These are phyloP conservation scores for Pythium biforme DNA, from an alignment of 352 stramenopile genomes.

Conservation along the genomic window DNA sequence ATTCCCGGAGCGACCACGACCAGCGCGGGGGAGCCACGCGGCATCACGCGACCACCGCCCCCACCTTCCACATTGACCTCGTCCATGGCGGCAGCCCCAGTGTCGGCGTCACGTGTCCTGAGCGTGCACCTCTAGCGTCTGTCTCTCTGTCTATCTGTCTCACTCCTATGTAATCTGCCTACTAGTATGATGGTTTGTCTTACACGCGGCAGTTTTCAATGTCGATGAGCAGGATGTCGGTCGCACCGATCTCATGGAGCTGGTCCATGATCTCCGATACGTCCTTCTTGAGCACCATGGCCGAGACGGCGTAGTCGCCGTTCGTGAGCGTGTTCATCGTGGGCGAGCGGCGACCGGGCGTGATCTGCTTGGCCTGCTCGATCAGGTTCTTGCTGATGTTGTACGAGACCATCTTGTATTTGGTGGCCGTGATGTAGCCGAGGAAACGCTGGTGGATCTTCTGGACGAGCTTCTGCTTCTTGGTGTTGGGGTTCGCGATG, in stretches of 20 bases:
- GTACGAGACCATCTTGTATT: constrained; percentile 98
- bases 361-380: constrained; percentile 86
- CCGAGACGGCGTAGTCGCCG: constrained; percentile 87
- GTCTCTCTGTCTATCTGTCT: not conserved
- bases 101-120: not conserved
- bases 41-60: constrained; percentile 1
- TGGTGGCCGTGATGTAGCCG: constrained; percentile 95
- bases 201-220: constrained; percentile 94
- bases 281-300: constrained; percentile 90
- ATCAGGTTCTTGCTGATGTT: constrained; percentile 93
- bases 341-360: constrained; percentile 92
- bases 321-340: constrained; percentile 92
- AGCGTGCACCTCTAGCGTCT: constrained; percentile 19
- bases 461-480: constrained; percentile 62
- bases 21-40: not conserved
- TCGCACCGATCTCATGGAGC: constrained; percentile 93
- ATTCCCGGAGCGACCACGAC: not conserved
- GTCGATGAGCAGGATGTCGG: constrained; percentile 96
- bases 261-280: constrained; percentile 96
- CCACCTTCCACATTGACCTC: not conserved
- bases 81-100: not conserved
- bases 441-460: constrained; percentile 94
- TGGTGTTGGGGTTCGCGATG: constrained; percentile 83
- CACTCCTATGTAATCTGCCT: constrained; percentile 13
- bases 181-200: constrained; percentile 5